Base-by-base conservation (phyloP, 805 yeast genomes). In the Hyphopichia homilentoma region DNA sequence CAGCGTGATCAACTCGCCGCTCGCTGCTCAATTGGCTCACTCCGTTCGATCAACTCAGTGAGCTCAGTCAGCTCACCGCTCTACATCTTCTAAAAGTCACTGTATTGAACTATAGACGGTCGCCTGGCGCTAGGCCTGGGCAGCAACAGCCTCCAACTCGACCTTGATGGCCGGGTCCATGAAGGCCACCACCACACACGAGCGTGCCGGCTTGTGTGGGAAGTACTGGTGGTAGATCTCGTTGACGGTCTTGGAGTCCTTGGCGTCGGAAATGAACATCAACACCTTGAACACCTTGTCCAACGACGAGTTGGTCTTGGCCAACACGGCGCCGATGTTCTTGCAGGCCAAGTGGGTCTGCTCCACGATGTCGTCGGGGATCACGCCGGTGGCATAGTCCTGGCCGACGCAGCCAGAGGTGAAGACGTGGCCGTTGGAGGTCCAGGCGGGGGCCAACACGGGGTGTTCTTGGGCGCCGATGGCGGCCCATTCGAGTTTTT, bases 111-210 rank as follows among this genome's bases (percentile, higher is more conserved):
- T n/a, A n/a, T n/a, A n/a, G n/a, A n/a, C n/a, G n/a, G n/a, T n/a
- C n/a, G n/a, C n/a, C n/a, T 20, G 29, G 7, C 17, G 9, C 18
- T 45, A 49, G 21, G 59, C 54, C 17, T 48, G 28, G 21, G 60
- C 44, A 21, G 75, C 75, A 46, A 74, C 56, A 31, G 69, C 66
- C 45, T 75, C 80, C 34, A 75, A 47, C 47, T 76, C 81, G 29
- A 76, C 71, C 43, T 70, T 65, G 33, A 75, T 40, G n/a, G 56
- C 45, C 7, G 69, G 61, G 47, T 73, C 67, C 47, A 77, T 76
- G 57, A 75, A 75, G 6, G 57, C 66, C 21, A 70, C 78, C 32
- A 71, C 59, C 22, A 75, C 59, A 47, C 77, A 71, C 29, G 73
- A 65, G 59, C 81, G 65, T 6, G 77, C 76, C 13, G 81, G 81